These are phyloP conservation scores for Lactarius sp. DNA, from an alignment of 768 basidiomycete genomes.

Conservation along the genomic window DNA sequence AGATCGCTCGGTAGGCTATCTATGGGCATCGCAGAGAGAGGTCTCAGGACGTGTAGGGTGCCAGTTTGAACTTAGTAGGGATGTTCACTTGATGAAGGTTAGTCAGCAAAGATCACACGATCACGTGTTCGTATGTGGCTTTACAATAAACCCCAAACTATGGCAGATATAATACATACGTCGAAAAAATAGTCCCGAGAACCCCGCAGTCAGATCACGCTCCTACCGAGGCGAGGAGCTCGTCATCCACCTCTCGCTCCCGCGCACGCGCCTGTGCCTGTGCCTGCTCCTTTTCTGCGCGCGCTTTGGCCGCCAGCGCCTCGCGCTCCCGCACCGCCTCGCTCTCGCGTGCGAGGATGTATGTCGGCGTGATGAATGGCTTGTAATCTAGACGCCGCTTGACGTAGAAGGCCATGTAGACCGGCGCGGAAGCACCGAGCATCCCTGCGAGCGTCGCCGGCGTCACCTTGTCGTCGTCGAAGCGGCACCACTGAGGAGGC, in stretches of 20 bases:
- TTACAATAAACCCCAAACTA: background rate
- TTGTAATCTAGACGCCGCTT: slow-evolving; percentile 86
- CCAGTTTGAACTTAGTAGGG: too few relatives aligned
- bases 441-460: slow-evolving; percentile 63
- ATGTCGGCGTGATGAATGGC: slow-evolving; percentile 32
- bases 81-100: too few relatives aligned
- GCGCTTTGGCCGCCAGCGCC: slow-evolving; percentile 6
- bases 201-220: background rate
- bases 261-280: slow-evolving; percentile 9
- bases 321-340: slow-evolving; percentile 23
- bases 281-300: slow-evolving; percentile 17
- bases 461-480: slow-evolving; percentile 76
- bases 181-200: background rate
- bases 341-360: slow-evolving; percentile 10
- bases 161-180: background rate
- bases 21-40: too few relatives aligned
- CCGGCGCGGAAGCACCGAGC: slow-evolving; percentile 51
- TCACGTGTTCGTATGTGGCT: too few relatives aligned
- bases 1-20: too few relatives aligned
- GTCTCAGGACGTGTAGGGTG: too few relatives aligned
- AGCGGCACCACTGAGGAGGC: too few relatives aligned
- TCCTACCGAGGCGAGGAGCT: slow-evolving; percentile 18
- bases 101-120: too few relatives aligned
- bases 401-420: slow-evolving; percentile 96
- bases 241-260: slow-evolving; percentile 23